Evolutionary conservation across 495 filamentous ascomycete genomes (phyloP).

Genomic region (Penicillium atrosanguineum): DNA sequence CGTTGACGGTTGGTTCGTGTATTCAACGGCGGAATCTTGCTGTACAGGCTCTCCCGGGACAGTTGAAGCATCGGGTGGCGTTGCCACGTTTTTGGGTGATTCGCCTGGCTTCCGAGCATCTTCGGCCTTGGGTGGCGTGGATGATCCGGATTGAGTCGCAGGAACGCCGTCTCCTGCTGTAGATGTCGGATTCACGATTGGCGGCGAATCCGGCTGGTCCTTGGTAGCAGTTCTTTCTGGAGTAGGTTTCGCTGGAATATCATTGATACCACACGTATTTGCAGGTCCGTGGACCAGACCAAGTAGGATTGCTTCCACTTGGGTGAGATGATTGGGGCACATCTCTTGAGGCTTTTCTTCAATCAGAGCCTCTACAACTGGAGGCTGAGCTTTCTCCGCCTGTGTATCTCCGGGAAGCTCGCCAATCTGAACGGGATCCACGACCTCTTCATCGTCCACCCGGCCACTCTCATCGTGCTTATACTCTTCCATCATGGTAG

Average conservation of each 20-base stretch:
- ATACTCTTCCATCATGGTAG: slow-evolving; percentile 92
- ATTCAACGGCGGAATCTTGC: slow-evolving; percentile 26
- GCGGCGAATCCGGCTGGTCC: slow-evolving; percentile 5
- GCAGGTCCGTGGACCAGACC: neutral
- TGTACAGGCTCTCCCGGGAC: slow-evolving; percentile 18
- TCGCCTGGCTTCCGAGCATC: slow-evolving; percentile 23
- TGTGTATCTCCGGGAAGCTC: slow-evolving; percentile 19
- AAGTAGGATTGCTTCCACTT: slow-evolving; percentile 18
- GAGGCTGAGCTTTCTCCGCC: slow-evolving; percentile 2
- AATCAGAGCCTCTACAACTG: neutral
- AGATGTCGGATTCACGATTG: slow-evolving; percentile 10
- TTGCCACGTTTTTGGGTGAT: slow-evolving; percentile 11
- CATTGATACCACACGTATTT: slow-evolving; percentile 19
- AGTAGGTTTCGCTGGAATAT: slow-evolving; percentile 8
- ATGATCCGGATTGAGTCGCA: slow-evolving; percentile 7
- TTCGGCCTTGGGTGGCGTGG: slow-evolving; percentile 9
- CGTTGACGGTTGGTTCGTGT: slow-evolving; percentile 16
- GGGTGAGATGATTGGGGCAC: slow-evolving; percentile 16
- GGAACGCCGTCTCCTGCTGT: slow-evolving; percentile 3
- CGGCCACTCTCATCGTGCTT: slow-evolving; percentile 69
- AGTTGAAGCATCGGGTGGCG: slow-evolving; percentile 20
- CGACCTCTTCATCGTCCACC: slow-evolving; percentile 57
- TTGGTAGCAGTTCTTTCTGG: slow-evolving; percentile 8
- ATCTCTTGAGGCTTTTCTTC: slow-evolving; percentile 5
- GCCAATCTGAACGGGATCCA: slow-evolving; percentile 35